Percentiles rank a stretch among this genome's conserved stretches.
Conservation (phyloP, 2,329 filamentous ascomycete species). For the Colletotrichum aenigma region DNA sequence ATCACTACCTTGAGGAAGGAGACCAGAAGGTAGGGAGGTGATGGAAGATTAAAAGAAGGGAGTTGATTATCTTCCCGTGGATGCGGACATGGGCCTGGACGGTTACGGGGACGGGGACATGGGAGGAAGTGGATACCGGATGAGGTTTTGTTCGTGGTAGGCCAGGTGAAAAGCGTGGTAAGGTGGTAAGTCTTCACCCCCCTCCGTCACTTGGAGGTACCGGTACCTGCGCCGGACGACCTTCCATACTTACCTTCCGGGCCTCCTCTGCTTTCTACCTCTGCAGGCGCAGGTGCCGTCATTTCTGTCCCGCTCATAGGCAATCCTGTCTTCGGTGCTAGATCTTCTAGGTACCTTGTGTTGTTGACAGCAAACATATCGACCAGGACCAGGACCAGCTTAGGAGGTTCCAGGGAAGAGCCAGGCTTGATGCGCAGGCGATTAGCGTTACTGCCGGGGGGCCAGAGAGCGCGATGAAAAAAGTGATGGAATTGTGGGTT, state of each 20-base stretch:
- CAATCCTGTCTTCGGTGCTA: neutral
- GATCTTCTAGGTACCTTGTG: neutral
- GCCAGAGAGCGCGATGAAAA: neutral
- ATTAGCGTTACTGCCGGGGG: neutral
- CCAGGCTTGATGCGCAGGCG: neutral
- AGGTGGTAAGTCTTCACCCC: neutral
- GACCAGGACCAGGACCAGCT: neutral
- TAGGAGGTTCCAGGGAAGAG: neutral
- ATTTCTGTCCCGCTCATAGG: neutral
- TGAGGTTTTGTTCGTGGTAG: constrained; percentile 1
- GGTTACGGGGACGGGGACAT: neutral
- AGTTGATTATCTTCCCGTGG: neutral
- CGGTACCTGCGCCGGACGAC: neutral
- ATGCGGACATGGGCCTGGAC: neutral
- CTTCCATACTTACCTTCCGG: neutral
- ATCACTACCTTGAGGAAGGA: neutral
- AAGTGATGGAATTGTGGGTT: neutral
- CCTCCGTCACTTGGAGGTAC: neutral
- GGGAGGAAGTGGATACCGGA: constrained; percentile 11
- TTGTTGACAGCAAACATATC: neutral
- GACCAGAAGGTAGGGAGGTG: neutral
- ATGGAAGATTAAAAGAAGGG: constrained; percentile 14
- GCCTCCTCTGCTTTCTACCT: neutral
- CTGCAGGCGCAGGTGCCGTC: neutral
- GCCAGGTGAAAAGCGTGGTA: neutral